Evolutionary conservation across 495 filamentous ascomycete genomes (phyloP).

Genomic region (Entonaema liquescens): DNA sequence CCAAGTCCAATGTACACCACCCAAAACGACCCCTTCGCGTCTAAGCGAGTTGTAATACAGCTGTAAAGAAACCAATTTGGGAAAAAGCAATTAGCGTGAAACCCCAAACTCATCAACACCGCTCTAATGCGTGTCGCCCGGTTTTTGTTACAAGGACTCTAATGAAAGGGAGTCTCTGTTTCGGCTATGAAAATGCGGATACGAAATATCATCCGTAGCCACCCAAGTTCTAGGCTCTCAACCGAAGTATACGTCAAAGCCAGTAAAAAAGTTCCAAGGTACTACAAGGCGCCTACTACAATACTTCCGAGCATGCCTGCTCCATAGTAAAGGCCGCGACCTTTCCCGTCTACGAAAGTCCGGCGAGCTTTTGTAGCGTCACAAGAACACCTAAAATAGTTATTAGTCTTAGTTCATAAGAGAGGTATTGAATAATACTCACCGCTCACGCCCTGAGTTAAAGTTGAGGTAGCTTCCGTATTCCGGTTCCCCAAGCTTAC

Average conservation of each 20-base stretch:
- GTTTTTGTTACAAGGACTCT: constrained; percentile 23
- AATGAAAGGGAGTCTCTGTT: constrained; percentile 29
- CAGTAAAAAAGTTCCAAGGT: constrained; percentile 4
- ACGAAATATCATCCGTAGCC: constrained; percentile 21
- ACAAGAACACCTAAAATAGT: constrained; percentile 54
- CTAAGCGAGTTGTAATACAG: constrained; percentile 22
- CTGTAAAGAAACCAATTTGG: background rate
- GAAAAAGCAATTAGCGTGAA: constrained; percentile 7
- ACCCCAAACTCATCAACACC: constrained; percentile 26
- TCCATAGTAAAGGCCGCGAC: constrained; percentile 8
- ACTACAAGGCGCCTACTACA: constrained; percentile 10
- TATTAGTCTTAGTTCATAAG: constrained; percentile 17
- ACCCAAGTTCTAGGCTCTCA: background rate
- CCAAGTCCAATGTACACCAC: constrained; percentile 1
- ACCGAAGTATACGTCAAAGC: constrained; percentile 19
- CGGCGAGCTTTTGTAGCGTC: constrained; percentile 56
- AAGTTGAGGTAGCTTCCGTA: constrained; percentile 83
- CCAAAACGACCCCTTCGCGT: background rate
- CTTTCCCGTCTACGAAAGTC: constrained; percentile 41
- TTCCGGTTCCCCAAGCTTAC: constrained; percentile 85
- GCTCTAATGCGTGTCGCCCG: constrained; percentile 31
- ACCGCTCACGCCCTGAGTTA: constrained; percentile 92
- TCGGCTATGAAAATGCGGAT: constrained; percentile 32
- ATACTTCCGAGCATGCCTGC: constrained; percentile 6
- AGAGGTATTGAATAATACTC: constrained; percentile 43